Evolutionary conservation across 371 early-diverging fungal species (phyloP).

Genomic region (Mucor velutinosus): DNA sequence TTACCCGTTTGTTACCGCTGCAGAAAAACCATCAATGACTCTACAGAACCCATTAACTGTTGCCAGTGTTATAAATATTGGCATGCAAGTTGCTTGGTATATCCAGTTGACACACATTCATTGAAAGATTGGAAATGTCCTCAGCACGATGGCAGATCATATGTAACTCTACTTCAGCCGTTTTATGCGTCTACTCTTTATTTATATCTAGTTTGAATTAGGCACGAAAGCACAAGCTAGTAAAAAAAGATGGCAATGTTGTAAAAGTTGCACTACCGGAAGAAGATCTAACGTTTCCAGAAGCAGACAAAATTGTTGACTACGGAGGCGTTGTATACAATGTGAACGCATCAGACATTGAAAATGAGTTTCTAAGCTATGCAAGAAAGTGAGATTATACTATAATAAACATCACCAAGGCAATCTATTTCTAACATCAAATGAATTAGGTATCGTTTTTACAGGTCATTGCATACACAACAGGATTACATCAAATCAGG

Average conservation of each 20-base stretch:
- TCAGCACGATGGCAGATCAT: conserved; percentile 69
- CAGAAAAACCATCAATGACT: conserved; percentile 32
- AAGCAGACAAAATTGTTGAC: conserved; percentile 17
- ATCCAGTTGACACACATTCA: conserved; percentile 63
- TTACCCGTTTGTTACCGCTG: conserved; percentile 59
- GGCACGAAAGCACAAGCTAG: background rate
- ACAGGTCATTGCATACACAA: background rate
- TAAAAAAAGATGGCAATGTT: background rate
- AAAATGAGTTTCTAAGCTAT: conserved; percentile 45
- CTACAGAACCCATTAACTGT: background rate
- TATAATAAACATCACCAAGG: background rate
- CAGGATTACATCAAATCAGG: background rate
- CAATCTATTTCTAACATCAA: background rate
- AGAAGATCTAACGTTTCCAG: conserved; percentile 8
- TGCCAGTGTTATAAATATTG: conserved; percentile 44
- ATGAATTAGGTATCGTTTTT: background rate
- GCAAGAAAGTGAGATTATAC: conserved; percentile 21
- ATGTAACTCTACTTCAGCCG: background rate
- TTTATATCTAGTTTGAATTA: background rate
- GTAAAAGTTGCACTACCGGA: background rate
- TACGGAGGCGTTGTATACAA: conserved; percentile 40
- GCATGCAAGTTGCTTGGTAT: conserved; percentile 80
- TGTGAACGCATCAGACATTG: conserved; percentile 44
- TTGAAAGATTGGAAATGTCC: conserved; percentile 90
- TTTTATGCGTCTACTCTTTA: background rate